These are phyloP conservation scores for Hypoxylon sp. DNA, from an alignment of 2,329 filamentous ascomycete species.

Conservation along the genomic window DNA sequence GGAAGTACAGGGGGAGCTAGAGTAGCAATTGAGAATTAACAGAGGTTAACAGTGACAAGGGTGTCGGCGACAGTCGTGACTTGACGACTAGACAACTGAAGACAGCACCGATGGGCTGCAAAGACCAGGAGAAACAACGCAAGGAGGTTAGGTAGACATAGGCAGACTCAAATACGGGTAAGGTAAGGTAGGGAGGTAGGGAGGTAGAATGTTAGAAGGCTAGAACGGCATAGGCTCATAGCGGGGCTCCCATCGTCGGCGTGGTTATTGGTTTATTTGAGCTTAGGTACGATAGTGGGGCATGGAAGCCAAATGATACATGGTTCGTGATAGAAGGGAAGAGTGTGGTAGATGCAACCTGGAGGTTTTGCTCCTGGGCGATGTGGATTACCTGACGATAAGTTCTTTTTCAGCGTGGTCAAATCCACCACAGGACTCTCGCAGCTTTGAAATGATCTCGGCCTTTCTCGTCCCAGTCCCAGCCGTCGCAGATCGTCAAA, in stretches of 20 bases:
- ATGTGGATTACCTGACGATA: conserved; percentile 36
- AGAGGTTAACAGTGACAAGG: conserved; percentile 5
- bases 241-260: conserved; percentile 37
- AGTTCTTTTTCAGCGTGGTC: conserved; percentile 7
- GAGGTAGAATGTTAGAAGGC: conserved; percentile 32
- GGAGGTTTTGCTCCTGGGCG: conserved; percentile 49
- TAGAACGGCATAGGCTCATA: conserved; percentile 43
- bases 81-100: conserved; percentile 21
- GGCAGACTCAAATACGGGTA: conserved; percentile 33
- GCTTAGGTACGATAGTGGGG: conserved; percentile 40
- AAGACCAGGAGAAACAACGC: conserved; percentile 21
- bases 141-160: conserved; percentile 28
- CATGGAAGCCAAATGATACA: conserved; percentile 32
- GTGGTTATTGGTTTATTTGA: conserved; percentile 40
- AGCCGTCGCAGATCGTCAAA: conserved; percentile 2
- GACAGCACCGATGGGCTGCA: conserved; percentile 23
- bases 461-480: conserved; percentile 31
- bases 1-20: conserved; percentile 3
- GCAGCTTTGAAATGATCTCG: conserved; percentile 21
- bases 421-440: conserved; percentile 15
- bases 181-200: conserved; percentile 10
- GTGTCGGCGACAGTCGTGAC: conserved; percentile 7
- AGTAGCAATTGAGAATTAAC: conserved; percentile 26
- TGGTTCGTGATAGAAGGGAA: conserved; percentile 18
- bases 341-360: conserved; percentile 37